phyloP scores from a whole-genome alignment of 192 early-diverging fungal genomes.

The Dissophora ornata region DNA sequence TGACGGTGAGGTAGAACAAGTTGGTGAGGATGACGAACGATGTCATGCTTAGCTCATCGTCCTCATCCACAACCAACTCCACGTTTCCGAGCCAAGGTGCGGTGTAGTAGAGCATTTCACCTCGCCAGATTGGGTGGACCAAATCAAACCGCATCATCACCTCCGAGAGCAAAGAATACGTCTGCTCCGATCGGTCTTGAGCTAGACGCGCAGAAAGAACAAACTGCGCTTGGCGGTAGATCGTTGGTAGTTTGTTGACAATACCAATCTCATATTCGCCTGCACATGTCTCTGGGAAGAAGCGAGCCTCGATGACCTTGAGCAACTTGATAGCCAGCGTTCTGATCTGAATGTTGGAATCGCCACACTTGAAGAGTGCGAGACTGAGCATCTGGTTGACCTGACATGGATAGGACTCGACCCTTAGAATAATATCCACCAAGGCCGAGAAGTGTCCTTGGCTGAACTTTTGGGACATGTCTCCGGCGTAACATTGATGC shows the following conservation, averaged over 20 bases:
- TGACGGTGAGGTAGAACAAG: constrained; percentile 85
- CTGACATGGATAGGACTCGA: constrained; percentile 74
- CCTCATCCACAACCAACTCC: constrained; percentile 63
- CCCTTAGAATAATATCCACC: constrained; percentile 72
- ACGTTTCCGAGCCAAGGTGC: constrained; percentile 87
- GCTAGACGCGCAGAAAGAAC: constrained; percentile 76
- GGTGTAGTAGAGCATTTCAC: constrained; percentile 78
- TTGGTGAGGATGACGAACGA: constrained; percentile 76
- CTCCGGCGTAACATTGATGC: constrained; percentile 77
- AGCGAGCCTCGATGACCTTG: constrained; percentile 74
- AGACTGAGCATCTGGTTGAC: constrained; percentile 69
- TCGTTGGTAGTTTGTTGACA: constrained; percentile 73
- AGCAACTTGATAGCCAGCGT: constrained; percentile 77
- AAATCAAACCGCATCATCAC: constrained; percentile 76
- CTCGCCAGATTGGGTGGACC: constrained; percentile 67
- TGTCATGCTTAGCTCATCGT: constrained; percentile 58
- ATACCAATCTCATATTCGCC: constrained; percentile 79
- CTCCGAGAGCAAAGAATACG: constrained; percentile 80
- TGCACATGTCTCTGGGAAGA: constrained; percentile 67
- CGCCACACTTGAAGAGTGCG: constrained; percentile 84
- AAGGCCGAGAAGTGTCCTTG: constrained; percentile 82
- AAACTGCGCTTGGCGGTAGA: constrained; percentile 85
- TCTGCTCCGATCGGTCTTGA: constrained; percentile 66
- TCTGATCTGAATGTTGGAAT: constrained; percentile 74
- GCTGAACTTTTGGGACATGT: constrained; percentile 69